Evolutionary conservation across 805 yeast species (phyloP), one percentile per base, ranked within the genome.

Genomic region (Candida glaebosa): DNA sequence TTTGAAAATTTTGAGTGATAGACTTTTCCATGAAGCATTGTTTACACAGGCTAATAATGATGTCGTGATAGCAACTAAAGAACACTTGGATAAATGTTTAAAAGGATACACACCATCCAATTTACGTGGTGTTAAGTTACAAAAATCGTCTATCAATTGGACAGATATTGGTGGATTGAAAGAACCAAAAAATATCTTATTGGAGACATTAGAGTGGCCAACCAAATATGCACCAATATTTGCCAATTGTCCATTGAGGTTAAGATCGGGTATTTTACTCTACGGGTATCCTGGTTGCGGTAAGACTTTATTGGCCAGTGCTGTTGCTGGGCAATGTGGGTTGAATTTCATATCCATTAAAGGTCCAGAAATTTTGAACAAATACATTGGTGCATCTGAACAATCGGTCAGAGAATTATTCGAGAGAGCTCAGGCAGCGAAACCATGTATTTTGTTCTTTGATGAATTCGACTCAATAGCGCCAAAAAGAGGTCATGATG

Each of bases 281-380:
- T 91, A 91, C 61, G 99, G 99, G 0, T 91, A 87, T 57, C 98
- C 99, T 0, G 99, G 99, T 2, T 91, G 99, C 64, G 99, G 99
- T 35, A 91, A 91, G 61, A 91, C 98, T 0, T 69, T 90, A 46
- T 62, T 91, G 31, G 98, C 98, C 0, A 84, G 93, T 42, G 96
- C 97, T 0, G 86, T 91, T 39, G 95, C 96, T 1, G 82, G 88
- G 1, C 93, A 90, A 57, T 89, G 96, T 65, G 97, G 97, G 0
- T 69, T 91, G 45, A 91, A 91, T 54, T 91, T 91, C 58, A 90
- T 91, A 19, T 84, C 95, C 1, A 84, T 91, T 35, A 91, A 91
- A 57, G 98, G 98, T 8, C 98, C 98, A 0, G 98, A 91, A 58
- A 87, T 91, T 37, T 72, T 91, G 52, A 90, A 91, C 67, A 91